A percentile compares a stretch with the other conserved stretches of the same genome.
These are phyloP conservation scores for Heimioporus sp. DNA, from an alignment of 768 basidiomycete genomes.

Conservation along the genomic window DNA sequence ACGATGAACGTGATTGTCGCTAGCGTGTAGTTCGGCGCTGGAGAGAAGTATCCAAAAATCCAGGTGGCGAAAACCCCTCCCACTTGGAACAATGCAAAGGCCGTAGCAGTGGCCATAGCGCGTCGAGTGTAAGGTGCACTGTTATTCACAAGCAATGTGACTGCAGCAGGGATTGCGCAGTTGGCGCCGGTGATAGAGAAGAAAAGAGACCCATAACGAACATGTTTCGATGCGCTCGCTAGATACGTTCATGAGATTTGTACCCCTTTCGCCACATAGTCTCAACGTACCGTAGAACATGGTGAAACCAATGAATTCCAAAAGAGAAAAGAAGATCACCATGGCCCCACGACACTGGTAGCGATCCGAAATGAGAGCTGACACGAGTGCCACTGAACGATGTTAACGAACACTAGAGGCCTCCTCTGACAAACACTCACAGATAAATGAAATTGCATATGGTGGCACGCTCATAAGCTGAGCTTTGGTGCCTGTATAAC, in stretches of 20 bases:
- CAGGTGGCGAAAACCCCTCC: slow-evolving; percentile 62
- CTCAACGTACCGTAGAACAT: too few species aligned
- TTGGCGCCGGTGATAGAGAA: slow-evolving; percentile 52
- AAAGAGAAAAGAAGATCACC: too few species aligned
- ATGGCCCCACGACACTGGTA: too few species aligned
- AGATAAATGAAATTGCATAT: too few species aligned
- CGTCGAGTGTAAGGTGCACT: slow-evolving; percentile 53
- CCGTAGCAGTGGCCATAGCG: slow-evolving; percentile 55
- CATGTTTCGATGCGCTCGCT: slow-evolving; percentile 31
- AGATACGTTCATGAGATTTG: slow-evolving; percentile 61
- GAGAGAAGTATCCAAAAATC: slow-evolving; percentile 51
- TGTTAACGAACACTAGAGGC: too few species aligned
- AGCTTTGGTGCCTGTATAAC: slow-evolving; percentile 49
- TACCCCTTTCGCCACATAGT: too few species aligned
- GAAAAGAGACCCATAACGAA: slow-evolving; percentile 59
- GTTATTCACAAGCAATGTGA: slow-evolving; percentile 63
- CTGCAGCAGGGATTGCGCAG: slow-evolving; percentile 46
- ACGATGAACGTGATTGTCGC: slow-evolving; percentile 39
- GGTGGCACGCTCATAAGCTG: too few species aligned
- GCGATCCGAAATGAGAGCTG: too few species aligned
- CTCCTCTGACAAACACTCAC: too few species aligned
- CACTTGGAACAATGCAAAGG: slow-evolving; percentile 51
- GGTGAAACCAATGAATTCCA: too few species aligned
- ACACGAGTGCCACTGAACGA: too few species aligned
- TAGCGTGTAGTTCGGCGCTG: slow-evolving; percentile 46